Conservation (phyloP, 2,329 filamentous ascomycete species). For the Sclerotinia subarctica region DNA sequence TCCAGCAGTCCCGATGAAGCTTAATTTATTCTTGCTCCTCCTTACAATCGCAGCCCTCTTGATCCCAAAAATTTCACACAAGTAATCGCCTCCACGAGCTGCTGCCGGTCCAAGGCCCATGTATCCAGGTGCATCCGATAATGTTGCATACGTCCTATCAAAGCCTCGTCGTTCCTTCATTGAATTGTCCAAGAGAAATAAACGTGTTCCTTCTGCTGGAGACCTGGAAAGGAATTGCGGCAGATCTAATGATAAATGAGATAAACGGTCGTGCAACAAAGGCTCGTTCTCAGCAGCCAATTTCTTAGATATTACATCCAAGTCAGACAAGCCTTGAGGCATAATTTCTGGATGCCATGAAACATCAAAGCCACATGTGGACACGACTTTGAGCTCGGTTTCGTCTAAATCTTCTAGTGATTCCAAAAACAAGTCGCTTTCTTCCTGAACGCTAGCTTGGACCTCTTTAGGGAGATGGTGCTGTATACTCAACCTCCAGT, state of each 20-base stretch:
- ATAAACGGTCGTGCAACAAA: neutral
- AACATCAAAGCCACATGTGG: constrained; percentile 4
- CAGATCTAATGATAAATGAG: neutral
- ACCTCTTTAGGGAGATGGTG: neutral
- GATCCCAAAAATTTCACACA: neutral
- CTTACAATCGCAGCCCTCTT: neutral
- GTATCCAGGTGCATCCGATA: neutral
- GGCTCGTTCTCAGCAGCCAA: neutral
- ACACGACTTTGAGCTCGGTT: neutral
- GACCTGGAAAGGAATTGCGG: neutral
- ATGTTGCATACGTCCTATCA: neutral
- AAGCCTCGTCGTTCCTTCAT: no score
- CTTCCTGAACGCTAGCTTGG: constrained; percentile 15
- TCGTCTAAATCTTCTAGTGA: constrained; percentile 2
- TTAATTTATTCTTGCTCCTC: neutral
- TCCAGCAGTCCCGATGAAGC: constrained; percentile 10
- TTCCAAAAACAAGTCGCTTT: constrained; percentile 22
- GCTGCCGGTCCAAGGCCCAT: neutral
- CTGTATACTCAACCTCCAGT: constrained; percentile 20
- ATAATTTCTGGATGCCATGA: neutral
- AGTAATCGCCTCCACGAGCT: neutral
- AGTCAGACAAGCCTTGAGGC: neutral
- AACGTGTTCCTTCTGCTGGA: neutral
- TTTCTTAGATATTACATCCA: neutral
- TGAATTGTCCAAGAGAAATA: neutral